These are phyloP conservation scores for Cercophora samala DNA, from an alignment of 495 filamentous ascomycete species.

Conservation along the genomic window DNA sequence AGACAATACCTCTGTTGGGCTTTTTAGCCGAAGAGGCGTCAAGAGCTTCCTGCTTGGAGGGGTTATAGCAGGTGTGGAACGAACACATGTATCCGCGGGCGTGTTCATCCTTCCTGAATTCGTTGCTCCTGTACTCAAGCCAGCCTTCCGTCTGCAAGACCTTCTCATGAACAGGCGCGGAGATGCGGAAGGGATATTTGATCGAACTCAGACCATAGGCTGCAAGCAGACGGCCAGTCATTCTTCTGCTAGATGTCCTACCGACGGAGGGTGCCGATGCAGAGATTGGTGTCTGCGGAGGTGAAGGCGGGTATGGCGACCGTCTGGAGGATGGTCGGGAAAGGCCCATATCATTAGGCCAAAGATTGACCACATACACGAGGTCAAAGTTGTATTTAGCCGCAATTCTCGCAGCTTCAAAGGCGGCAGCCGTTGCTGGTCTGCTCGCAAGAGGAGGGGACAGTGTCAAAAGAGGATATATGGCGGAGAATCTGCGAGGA, in stretches of 20 bases:
- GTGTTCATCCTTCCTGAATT: conserved; percentile 31
- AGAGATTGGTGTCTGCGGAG: conserved; percentile 14
- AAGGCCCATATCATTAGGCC: conserved; percentile 34
- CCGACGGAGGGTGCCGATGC: background rate
- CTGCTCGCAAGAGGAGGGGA: conserved; percentile 30
- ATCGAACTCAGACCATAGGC: conserved; percentile 39
- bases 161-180: conserved; percentile 35
- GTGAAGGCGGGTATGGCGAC: conserved; percentile 6
- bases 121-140: conserved; percentile 40
- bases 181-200: conserved; percentile 39
- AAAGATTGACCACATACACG: conserved; percentile 44
- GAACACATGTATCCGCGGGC: conserved; percentile 40
- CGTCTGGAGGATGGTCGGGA: conserved; percentile 9
- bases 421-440: conserved; percentile 36
- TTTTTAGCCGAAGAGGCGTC: conserved; percentile 4
- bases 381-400: conserved; percentile 41
- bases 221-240: conserved; percentile 41
- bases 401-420: conserved; percentile 43
- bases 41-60: conserved; percentile 12
- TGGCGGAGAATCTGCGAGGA: conserved; percentile 4
- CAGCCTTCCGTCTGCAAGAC: conserved; percentile 37
- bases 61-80: conserved; percentile 35
- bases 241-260: background rate
- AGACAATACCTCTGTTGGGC: conserved; percentile 41
- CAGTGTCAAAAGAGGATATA: conserved; percentile 23